Evolutionary conservation across 2,329 filamentous ascomycete species (phyloP).

Genomic region (Cercospora zeina): DNA sequence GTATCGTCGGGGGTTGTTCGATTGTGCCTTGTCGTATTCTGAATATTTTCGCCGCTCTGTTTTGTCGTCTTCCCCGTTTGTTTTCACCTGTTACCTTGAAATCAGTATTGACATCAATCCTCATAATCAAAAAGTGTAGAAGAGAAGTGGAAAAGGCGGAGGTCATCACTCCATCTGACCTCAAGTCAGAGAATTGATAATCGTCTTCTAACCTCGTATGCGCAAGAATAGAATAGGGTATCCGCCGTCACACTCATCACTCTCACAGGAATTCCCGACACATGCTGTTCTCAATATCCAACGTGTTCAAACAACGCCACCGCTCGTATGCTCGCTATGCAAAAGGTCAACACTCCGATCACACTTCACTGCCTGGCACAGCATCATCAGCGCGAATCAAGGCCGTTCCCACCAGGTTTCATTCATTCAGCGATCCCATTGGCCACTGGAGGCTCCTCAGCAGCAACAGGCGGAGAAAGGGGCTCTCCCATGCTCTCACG

Average conservation of each 20-base stretch:
- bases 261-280: not conserved
- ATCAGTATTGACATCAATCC: not conserved
- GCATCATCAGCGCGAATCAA: not conserved
- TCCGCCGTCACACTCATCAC: conserved; percentile 7
- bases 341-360: not conserved
- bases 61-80: too few species aligned
- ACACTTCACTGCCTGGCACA: not conserved
- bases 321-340: conserved; percentile 10
- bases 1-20: too few species aligned
- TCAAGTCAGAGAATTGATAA: not conserved
- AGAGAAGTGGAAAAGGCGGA: too few species aligned
- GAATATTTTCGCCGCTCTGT: too few species aligned
- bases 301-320: conserved; percentile 5
- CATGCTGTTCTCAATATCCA: not conserved
- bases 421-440: conserved; percentile 6
- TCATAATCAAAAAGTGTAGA: not conserved
- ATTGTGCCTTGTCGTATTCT: too few species aligned
- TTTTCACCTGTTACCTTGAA: not conserved
- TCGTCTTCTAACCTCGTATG: conserved; percentile 1
- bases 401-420: not conserved
- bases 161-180: not conserved
- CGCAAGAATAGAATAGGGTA: conserved; percentile 16
- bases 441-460: conserved; percentile 12
- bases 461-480: conserved; percentile 5
- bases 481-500: conserved; percentile 21